phyloP scores from a whole-genome alignment of 306 rosid species.

The Corylus avellana region DNA sequence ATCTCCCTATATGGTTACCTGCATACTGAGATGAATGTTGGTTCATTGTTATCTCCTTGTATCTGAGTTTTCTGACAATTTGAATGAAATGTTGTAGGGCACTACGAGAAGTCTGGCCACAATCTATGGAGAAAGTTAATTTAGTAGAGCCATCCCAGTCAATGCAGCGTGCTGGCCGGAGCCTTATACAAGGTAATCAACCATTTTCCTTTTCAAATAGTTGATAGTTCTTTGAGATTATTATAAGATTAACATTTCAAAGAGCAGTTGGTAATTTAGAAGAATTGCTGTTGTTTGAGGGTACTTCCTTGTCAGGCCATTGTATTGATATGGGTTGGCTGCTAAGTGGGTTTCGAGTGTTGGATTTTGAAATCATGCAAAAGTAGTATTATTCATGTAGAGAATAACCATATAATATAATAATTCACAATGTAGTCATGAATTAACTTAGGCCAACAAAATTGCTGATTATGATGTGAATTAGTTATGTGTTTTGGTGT shows the following conservation, averaged over 20 bases:
- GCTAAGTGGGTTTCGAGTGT: background rate
- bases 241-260: background rate
- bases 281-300: background rate
- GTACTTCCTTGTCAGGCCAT: background rate
- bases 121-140: conserved; percentile 71
- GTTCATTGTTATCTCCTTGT: conserved; percentile 2
- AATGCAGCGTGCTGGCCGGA: conserved; percentile 88
- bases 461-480: background rate
- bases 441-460: background rate
- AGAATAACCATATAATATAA: background rate
- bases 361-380: background rate
- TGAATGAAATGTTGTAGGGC: conserved; percentile 65
- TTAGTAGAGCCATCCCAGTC: conserved; percentile 91
- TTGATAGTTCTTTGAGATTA: conserved; percentile 3
- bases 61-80: conserved; percentile 13
- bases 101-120: conserved; percentile 86
- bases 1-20: conserved; percentile 5
- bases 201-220: background rate
- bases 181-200: conserved; percentile 72
- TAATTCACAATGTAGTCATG: background rate
- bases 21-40: conserved; percentile 19
- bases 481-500: background rate
- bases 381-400: background rate
- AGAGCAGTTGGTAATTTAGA: background rate
- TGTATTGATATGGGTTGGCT: background rate